Evolutionary conservation across 1,139 yeast genomes (phyloP).

Genomic region (Suhomyces chickasaworum): DNA sequence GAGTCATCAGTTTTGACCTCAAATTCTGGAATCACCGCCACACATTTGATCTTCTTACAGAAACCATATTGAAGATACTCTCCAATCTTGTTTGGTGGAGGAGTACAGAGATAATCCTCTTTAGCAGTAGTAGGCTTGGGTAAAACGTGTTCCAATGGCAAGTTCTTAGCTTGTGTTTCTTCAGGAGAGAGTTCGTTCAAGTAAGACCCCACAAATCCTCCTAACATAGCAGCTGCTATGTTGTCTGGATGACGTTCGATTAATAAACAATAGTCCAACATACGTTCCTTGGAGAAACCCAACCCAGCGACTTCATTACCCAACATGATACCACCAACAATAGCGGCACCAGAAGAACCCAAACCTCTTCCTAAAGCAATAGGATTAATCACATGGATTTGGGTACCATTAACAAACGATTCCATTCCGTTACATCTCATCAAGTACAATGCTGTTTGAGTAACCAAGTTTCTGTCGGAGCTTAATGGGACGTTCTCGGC

Average conservation of each 20-base stretch:
- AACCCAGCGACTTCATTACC: constrained; percentile 84
- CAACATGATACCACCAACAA: constrained; percentile 93
- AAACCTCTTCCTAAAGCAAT: constrained; percentile 96
- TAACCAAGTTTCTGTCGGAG: constrained; percentile 79
- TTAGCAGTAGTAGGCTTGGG: constrained; percentile 79
- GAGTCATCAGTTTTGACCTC: constrained; percentile 93
- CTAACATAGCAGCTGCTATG: constrained; percentile 98
- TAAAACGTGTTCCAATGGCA: constrained; percentile 80
- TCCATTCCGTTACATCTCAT: constrained; percentile 76
- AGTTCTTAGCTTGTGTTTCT: constrained; percentile 73
- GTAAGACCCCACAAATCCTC: constrained; percentile 96
- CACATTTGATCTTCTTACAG: constrained; percentile 79
- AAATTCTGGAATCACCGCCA: constrained; percentile 89
- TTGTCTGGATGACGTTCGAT: constrained; percentile 98
- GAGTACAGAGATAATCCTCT: constrained; percentile 31
- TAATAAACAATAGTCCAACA: constrained; percentile 93
- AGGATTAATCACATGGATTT: constrained; percentile 78
- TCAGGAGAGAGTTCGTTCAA: constrained; percentile 73
- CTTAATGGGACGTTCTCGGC: constrained; percentile 74
- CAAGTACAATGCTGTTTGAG: constrained; percentile 90
- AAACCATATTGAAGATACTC: constrained; percentile 84
- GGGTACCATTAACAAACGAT: constrained; percentile 83
- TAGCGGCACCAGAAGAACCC: constrained; percentile 99
- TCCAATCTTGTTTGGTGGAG: constrained; percentile 87
- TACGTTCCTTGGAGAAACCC: constrained; percentile 70